Conservation (phyloP, 306 rosid genomes). For the Vigna unguiculata region DNA sequence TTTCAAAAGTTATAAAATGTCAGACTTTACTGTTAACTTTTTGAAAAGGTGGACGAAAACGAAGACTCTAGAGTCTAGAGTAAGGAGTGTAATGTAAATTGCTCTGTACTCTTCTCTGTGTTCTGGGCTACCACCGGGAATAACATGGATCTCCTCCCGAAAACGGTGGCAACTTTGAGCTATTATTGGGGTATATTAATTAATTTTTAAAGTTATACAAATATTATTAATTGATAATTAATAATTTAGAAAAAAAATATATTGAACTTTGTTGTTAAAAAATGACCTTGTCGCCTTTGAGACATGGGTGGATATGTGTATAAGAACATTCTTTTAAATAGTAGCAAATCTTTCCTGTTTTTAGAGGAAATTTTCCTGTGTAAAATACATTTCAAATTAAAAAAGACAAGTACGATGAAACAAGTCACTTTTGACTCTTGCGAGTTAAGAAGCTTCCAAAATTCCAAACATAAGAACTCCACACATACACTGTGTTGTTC, state of each 20-base stretch:
- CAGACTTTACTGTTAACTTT: constrained; percentile 27
- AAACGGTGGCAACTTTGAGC: not conserved
- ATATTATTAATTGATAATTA: too few relatives aligned
- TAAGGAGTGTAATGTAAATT: not conserved
- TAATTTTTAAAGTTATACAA: too few relatives aligned
- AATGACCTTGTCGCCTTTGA: not conserved
- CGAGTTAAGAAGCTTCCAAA: not conserved
- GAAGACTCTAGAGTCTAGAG: not conserved
- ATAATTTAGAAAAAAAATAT: too few relatives aligned
- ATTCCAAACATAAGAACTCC: not conserved
- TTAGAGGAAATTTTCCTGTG: not conserved
- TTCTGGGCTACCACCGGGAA: not conserved
- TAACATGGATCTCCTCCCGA: not conserved
- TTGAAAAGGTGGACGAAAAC: not conserved
- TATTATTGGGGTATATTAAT: too few relatives aligned
- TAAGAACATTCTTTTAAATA: not conserved
- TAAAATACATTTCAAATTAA: not conserved
- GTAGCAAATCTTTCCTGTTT: not conserved
- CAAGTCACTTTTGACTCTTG: not conserved
- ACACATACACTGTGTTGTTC: too few relatives aligned
- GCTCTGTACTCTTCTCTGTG: too few relatives aligned
- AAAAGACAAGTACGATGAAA: not conserved
- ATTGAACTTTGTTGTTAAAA: too few relatives aligned
- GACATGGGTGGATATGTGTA: not conserved
- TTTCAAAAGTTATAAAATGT: not conserved